These are phyloP conservation scores for Suillus subluteus DNA, from an alignment of 768 basidiomycete genomes.

Conservation along the genomic window DNA sequence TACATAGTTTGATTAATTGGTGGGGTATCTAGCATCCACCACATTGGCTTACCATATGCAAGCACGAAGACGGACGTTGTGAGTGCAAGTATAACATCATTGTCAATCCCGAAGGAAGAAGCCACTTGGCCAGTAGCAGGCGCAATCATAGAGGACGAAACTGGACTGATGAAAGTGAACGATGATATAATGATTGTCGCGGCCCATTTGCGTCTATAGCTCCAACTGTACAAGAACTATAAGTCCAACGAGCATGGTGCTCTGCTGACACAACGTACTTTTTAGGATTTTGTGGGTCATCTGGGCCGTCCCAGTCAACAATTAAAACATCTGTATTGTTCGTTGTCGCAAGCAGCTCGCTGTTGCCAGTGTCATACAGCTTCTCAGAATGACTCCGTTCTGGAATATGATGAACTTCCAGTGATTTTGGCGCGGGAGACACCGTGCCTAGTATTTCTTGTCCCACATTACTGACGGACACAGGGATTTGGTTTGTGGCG, in stretches of 20 bases:
- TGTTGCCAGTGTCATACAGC: neutral
- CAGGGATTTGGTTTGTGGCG: neutral
- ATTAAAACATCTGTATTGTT: neutral
- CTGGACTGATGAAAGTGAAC: slow-evolving; percentile 69
- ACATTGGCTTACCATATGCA: slow-evolving; percentile 53
- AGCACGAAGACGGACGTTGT: slow-evolving; percentile 62
- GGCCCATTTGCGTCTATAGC: slow-evolving; percentile 60
- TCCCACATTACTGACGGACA: neutral
- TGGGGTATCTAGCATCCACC: neutral
- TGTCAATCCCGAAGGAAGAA: slow-evolving; percentile 58
- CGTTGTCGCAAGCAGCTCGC: neutral
- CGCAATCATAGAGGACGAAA: slow-evolving; percentile 77
- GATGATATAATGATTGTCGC: slow-evolving; percentile 65
- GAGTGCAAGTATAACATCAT: slow-evolving; percentile 51
- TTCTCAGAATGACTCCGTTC: neutral
- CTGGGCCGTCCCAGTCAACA: neutral
- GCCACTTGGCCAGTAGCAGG: slow-evolving; percentile 60
- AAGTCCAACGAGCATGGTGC: neutral
- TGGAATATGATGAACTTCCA: neutral
- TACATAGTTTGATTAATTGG: neutral
- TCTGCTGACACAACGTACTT: neutral
- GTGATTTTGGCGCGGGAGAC: neutral
- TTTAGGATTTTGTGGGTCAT: slow-evolving; percentile 4
- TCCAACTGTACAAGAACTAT: slow-evolving; percentile 48
- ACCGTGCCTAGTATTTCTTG: neutral